These are phyloP conservation scores for Pontederia crassipes DNA, from an alignment of 176 grass and related monocot species.

Conservation along the genomic window DNA sequence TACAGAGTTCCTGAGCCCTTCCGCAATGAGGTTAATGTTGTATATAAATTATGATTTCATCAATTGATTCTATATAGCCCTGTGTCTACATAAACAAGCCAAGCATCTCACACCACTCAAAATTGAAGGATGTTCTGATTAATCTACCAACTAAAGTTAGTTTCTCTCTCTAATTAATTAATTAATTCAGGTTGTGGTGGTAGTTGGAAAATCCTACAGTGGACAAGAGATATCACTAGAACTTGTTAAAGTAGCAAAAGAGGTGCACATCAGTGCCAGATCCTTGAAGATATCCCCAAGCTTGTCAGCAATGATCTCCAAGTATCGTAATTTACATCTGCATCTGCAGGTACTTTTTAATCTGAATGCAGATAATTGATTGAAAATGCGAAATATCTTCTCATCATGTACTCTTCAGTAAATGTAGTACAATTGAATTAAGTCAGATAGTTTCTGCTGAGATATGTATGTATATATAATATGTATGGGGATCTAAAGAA, in stretches of 20 bases:
- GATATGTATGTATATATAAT: background rate
- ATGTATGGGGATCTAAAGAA: background rate
- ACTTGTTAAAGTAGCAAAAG: slow-evolving; percentile 4
- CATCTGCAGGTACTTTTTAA: slow-evolving; percentile 5
- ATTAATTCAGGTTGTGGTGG: slow-evolving; percentile 4
- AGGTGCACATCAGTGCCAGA: slow-evolving; percentile 27
- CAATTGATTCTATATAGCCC: too few species aligned
- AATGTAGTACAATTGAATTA: background rate
- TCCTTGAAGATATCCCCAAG: background rate
- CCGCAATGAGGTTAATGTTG: slow-evolving; percentile 1
- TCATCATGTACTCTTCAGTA: background rate
- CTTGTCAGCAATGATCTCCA: background rate
- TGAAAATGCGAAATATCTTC: background rate
- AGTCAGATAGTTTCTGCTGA: background rate
- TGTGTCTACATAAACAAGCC: too few species aligned
- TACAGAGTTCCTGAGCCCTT: slow-evolving; percentile 28
- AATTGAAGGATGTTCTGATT: background rate
- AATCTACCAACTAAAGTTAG: background rate
- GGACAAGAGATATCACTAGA: slow-evolving; percentile 34
- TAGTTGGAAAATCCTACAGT: slow-evolving; percentile 22
- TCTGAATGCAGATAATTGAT: background rate
- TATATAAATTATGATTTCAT: slow-evolving; percentile 5
- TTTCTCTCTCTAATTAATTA: background rate
- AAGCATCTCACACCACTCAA: too few species aligned
- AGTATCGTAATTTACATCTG: slow-evolving; percentile 17